Percentiles rank a stretch among this genome's conserved stretches.
Conservation (phyloP, 2,329 filamentous ascomycete species). For the Aureobasidium namibiae region DNA sequence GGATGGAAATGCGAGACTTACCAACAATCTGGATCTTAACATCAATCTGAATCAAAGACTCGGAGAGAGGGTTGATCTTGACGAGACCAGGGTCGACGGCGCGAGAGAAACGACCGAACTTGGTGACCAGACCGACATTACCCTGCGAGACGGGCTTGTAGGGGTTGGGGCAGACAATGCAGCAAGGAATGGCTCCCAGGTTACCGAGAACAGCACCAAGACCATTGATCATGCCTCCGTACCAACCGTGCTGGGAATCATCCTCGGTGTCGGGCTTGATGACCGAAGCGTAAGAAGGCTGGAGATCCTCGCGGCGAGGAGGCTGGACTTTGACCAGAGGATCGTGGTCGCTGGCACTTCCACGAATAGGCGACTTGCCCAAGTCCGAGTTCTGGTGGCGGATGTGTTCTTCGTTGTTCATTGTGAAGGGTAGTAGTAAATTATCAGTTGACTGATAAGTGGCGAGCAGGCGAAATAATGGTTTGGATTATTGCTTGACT, state of each 20-base stretch:
- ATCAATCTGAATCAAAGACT: constrained; percentile 83
- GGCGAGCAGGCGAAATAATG: background rate
- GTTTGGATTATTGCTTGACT: background rate
- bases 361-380: constrained; percentile 26
- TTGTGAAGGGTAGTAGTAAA: background rate
- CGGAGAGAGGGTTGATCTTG: constrained; percentile 92
- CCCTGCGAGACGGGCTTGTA: constrained; percentile 90
- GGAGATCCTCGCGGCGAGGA: constrained; percentile 73
- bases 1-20: constrained; percentile 32
- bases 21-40: constrained; percentile 97
- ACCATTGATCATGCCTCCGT: constrained; percentile 74
- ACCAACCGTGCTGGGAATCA: constrained; percentile 73
- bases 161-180: constrained; percentile 85
- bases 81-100: constrained; percentile 94
- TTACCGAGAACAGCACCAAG: constrained; percentile 70
- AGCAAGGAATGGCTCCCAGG: constrained; percentile 82
- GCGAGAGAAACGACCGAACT: constrained; percentile 90
- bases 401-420: constrained; percentile 17
- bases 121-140: constrained; percentile 90
- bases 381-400: background rate
- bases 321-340: constrained; percentile 57
- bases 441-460: constrained; percentile 2
- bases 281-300: constrained; percentile 67
- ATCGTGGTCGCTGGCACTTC: constrained; percentile 18
- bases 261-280: constrained; percentile 58